These are phyloP conservation scores for Veloboletus limbatus DNA, from an alignment of 1,284 basidiomycete genomes.

Conservation along the genomic window DNA sequence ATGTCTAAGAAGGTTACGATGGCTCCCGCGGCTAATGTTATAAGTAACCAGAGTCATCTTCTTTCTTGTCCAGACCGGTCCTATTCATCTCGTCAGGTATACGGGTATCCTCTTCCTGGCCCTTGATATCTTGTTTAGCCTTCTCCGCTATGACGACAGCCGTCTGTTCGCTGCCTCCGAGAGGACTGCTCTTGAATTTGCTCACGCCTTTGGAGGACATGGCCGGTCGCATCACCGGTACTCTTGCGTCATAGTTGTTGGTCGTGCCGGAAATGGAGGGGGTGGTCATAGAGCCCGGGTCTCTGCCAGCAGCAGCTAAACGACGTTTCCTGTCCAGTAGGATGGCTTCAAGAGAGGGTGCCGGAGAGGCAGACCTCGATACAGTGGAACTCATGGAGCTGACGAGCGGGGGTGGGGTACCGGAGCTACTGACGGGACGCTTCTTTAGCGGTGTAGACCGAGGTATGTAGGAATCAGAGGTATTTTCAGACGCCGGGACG, in stretches of 20 bases:
- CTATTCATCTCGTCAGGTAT: constrained; percentile 26
- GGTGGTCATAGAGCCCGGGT: constrained; percentile 4
- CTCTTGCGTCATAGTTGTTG: constrained; percentile 14
- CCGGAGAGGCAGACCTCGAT: constrained; percentile 40
- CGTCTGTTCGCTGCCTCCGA: constrained; percentile 41
- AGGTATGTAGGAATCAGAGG: not conserved
- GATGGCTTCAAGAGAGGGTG: constrained; percentile 59
- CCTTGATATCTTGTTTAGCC: constrained; percentile 34
- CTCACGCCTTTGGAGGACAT: constrained; percentile 42
- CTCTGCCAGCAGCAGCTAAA: constrained; percentile 27
- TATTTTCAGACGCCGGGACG: not conserved
- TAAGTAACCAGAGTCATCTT: constrained; percentile 28
- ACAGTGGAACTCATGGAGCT: constrained; percentile 17
- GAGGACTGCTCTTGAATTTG: constrained; percentile 69
- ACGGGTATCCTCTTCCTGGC: constrained; percentile 16
- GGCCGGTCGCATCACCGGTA: constrained; percentile 16
- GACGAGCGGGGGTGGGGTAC: constrained; percentile 2
- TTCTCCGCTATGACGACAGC: constrained; percentile 44
- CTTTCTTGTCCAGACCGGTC: constrained; percentile 22
- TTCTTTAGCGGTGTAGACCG: constrained; percentile 15
- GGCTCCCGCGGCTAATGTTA: constrained; percentile 12
- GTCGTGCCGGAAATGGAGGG: constrained; percentile 12
- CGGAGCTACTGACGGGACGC: constrained; percentile 15
- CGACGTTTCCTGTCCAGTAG: constrained; percentile 56
- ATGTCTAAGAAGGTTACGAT: not conserved